A percentile compares a stretch with the other conserved stretches of the same genome.
Evolutionary conservation across 1,284 basidiomycete species (phyloP).

Genomic region (Melampsora occidentalis): DNA sequence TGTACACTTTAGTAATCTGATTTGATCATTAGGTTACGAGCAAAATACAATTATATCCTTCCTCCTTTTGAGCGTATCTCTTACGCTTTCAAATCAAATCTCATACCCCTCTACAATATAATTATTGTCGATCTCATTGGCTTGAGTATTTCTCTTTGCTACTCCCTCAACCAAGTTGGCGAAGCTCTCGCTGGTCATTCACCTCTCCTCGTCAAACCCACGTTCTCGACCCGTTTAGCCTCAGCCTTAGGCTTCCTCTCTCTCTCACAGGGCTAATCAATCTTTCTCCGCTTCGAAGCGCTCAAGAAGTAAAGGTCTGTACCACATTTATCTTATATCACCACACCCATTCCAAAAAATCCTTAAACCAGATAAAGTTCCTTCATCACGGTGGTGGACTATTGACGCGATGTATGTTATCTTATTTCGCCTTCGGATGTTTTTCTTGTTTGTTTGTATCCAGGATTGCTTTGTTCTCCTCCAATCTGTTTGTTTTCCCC

Average conservation of each 20-base stretch:
- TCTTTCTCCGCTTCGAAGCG: slow-evolving; percentile 6
- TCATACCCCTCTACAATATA: neutral
- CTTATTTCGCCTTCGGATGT: slow-evolving; percentile 3
- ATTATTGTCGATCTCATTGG: neutral
- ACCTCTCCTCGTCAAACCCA: neutral
- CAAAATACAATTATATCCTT: neutral
- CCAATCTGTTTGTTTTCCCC: slow-evolving; percentile 5
- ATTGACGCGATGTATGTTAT: slow-evolving; percentile 1
- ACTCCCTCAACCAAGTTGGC: neutral
- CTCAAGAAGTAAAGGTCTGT: neutral
- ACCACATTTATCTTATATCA: neutral
- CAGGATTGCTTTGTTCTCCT: slow-evolving; percentile 5
- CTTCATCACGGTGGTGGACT: slow-evolving; percentile 5
- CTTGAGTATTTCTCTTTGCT: neutral
- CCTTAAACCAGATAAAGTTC: neutral
- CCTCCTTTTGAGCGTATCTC: neutral
- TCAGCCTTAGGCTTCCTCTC: neutral
- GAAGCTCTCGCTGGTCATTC: neutral
- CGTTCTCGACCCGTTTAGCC: neutral
- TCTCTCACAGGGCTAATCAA: neutral
- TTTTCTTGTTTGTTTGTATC: slow-evolving; percentile 3
- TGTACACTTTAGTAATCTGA: too few relatives aligned
- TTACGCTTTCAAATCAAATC: neutral
- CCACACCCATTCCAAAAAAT: neutral
- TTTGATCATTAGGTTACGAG: too few relatives aligned